Percentiles rank a stretch among this genome's conserved stretches.
Evolutionary conservation across 148 eudicot genomes (phyloP).

Genomic region (Cornus florida): DNA sequence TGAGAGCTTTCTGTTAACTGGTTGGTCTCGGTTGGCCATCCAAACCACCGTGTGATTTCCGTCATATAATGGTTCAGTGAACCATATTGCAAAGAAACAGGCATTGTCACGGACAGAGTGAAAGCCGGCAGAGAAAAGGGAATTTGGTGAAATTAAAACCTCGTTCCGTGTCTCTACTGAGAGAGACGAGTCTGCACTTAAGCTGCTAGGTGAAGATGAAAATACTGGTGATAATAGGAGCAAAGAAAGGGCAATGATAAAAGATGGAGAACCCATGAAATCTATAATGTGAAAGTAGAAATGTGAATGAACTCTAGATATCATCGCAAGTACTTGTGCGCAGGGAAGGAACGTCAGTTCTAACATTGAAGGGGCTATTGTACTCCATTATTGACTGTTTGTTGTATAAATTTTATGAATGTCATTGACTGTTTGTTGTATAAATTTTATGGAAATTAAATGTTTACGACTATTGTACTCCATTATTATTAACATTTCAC

Average conservation of each 20-base stretch:
- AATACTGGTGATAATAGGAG: not conserved
- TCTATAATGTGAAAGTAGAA: not conserved
- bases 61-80: constrained; percentile 3
- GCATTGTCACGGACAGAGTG: constrained; percentile 35
- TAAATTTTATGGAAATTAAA: too few species aligned
- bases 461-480: too few species aligned
- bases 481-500: too few species aligned
- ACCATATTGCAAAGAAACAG: constrained; percentile 36
- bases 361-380: too few species aligned
- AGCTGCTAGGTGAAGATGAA: not conserved
- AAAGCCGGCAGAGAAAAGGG: constrained; percentile 37
- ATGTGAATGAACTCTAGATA: not conserved
- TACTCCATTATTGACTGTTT: too few species aligned
- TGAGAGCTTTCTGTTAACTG: constrained; percentile 41
- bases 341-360: too few species aligned
- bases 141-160: constrained; percentile 27
- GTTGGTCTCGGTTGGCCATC: constrained; percentile 56
- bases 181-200: constrained; percentile 28
- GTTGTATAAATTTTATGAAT: too few species aligned
- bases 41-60: constrained; percentile 29
- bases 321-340: too few species aligned
- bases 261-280: not conserved
- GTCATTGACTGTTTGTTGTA: too few species aligned
- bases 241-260: not conserved
- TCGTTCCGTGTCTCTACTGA: constrained; percentile 22